phyloP scores from a whole-genome alignment of 2,329 filamentous ascomycete species.

The Penicillium nordicum region DNA sequence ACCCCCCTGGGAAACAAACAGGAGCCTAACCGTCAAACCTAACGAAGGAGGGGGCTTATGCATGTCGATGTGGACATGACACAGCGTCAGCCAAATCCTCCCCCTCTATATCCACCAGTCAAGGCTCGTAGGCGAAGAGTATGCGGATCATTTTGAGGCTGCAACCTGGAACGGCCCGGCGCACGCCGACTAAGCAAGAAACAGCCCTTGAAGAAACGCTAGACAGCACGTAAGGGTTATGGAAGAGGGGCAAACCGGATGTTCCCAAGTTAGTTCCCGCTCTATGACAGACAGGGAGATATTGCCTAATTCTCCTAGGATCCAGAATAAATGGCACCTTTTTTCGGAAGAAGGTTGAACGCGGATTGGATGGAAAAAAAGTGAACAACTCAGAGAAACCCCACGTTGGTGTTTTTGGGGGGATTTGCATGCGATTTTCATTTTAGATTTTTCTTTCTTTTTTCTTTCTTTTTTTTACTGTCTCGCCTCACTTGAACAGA shows the following conservation, averaged over 20 bases:
- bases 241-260: constrained; percentile 10
- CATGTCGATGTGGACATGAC: constrained; percentile 34
- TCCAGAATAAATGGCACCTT: constrained; percentile 19
- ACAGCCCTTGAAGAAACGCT: constrained; percentile 38
- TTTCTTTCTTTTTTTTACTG: background rate
- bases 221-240: constrained; percentile 21
- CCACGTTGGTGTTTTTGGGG: constrained; percentile 14
- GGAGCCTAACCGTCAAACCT: constrained; percentile 39
- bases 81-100: constrained; percentile 34
- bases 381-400: constrained; percentile 31
- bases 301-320: constrained; percentile 20
- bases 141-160: constrained; percentile 45
- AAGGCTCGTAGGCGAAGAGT: constrained; percentile 29
- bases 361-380: constrained; percentile 18
- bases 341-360: constrained; percentile 15
- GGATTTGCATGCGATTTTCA: constrained; percentile 1
- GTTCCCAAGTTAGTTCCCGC: constrained; percentile 2
- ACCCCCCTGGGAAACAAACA: constrained; percentile 30
- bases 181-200: constrained; percentile 39
- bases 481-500: constrained; percentile 1
- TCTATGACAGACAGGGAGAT: constrained; percentile 6
- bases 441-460: background rate
- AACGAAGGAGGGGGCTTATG: constrained; percentile 36
- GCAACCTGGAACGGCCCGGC: constrained; percentile 47
- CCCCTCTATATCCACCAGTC: constrained; percentile 34